Evolutionary conservation across 495 filamentous ascomycete genomes (phyloP).

Genomic region (Aspergillus olivimuriae): DNA sequence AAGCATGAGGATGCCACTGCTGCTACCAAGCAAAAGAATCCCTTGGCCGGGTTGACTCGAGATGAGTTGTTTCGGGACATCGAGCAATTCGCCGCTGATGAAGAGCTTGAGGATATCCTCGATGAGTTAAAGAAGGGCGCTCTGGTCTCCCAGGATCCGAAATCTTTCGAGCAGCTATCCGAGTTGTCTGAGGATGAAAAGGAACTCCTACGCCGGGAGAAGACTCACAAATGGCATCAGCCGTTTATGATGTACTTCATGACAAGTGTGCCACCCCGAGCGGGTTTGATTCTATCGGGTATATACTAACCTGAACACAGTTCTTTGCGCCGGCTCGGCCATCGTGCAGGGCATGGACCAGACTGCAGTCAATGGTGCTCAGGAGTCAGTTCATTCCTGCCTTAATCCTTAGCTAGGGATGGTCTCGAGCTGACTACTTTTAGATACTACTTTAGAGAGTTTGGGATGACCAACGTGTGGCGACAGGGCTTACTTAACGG

Average conservation of each 20-base stretch:
- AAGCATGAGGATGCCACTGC: neutral
- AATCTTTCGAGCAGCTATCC: conserved; percentile 22
- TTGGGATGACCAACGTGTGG: conserved; percentile 32
- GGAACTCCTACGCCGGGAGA: conserved; percentile 49
- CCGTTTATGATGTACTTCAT: conserved; percentile 56
- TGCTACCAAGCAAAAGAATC: conserved; percentile 35
- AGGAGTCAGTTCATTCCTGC: conserved; percentile 4
- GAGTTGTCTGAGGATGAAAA: conserved; percentile 47
- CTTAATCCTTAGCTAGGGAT: too few species aligned
- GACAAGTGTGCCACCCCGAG: conserved; percentile 43
- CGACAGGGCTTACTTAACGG: conserved; percentile 51
- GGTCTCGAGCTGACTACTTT: too few species aligned
- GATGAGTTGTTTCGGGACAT: conserved; percentile 51
- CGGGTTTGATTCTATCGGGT: too few species aligned
- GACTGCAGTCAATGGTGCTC: conserved; percentile 53
- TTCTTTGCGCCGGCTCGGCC: conserved; percentile 7
- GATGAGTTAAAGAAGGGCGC: conserved; percentile 60
- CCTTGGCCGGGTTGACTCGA: conserved; percentile 50
- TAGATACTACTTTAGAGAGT: conserved; percentile 13
- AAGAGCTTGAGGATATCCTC: conserved; percentile 49
- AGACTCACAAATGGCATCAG: conserved; percentile 57
- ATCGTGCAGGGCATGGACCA: conserved; percentile 51
- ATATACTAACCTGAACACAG: too few species aligned
- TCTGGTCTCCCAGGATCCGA: conserved; percentile 51
- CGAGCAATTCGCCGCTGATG: conserved; percentile 50